Conservation (phyloP, 1,284 basidiomycete genomes). For the Moniliophthora roreri region DNA sequence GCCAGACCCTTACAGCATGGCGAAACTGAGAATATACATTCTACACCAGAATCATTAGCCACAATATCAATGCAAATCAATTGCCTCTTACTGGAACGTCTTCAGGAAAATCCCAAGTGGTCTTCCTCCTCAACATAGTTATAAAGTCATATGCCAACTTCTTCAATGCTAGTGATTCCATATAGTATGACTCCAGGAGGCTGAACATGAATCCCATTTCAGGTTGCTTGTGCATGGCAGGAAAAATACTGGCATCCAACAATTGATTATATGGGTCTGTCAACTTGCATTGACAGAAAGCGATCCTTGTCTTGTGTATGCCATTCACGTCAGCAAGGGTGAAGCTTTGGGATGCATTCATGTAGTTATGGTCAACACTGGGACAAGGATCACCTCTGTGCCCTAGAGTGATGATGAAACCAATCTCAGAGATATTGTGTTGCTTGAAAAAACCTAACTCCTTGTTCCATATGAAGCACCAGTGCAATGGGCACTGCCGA, state of each 20-base stretch:
- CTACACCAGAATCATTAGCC: conserved; percentile 1
- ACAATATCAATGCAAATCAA: neutral
- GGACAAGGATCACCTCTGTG: too few species aligned
- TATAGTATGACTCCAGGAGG: neutral
- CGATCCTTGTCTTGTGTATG: neutral
- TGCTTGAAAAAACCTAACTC: too few species aligned
- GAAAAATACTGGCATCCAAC: neutral
- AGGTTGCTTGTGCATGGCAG: neutral
- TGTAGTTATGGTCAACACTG: too few species aligned
- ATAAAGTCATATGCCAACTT: neutral
- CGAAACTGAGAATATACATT: conserved; percentile 12
- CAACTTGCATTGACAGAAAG: neutral
- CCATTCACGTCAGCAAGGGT: neutral
- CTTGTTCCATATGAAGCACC: too few species aligned
- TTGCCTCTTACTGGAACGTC: neutral
- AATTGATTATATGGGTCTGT: neutral
- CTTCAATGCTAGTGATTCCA: neutral
- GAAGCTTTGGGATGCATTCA: neutral
- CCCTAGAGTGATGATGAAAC: too few species aligned
- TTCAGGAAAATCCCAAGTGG: neutral
- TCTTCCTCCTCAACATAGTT: neutral
- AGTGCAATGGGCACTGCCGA: too few species aligned
- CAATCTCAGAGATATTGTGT: too few species aligned
- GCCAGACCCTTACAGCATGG: conserved; percentile 12
- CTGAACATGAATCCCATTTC: neutral